phyloP scores from a whole-genome alignment of 2,329 filamentous ascomycete species.

The Chaetomiaceae sp. region DNA sequence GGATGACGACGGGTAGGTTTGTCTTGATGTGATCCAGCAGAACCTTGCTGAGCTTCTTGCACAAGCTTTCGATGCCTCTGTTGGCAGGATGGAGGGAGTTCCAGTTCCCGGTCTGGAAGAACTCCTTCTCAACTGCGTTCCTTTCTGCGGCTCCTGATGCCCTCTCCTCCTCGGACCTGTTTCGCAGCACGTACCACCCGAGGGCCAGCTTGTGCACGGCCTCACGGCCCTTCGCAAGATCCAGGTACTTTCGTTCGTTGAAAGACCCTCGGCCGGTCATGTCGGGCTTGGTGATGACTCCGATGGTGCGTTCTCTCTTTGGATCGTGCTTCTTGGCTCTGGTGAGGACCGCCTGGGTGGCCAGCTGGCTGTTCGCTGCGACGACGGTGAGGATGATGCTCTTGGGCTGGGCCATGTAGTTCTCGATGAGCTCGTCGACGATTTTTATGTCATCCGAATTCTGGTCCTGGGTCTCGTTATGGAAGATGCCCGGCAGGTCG shows the following conservation, averaged over 20 bases:
- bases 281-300: slow-evolving; percentile 54
- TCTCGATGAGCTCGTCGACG: slow-evolving; percentile 43
- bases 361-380: slow-evolving; percentile 50
- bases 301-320: slow-evolving; percentile 41
- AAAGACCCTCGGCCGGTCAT: slow-evolving; percentile 28
- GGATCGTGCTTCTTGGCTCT: slow-evolving; percentile 36
- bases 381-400: slow-evolving; percentile 57
- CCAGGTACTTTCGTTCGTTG: slow-evolving; percentile 35
- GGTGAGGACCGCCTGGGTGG: slow-evolving; percentile 52
- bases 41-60: slow-evolving; percentile 34
- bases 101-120: slow-evolving; percentile 26
- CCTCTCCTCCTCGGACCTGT: slow-evolving; percentile 30
- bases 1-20: slow-evolving; percentile 27
- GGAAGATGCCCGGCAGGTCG: slow-evolving; percentile 54
- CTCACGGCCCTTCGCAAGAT: slow-evolving; percentile 32
- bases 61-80: slow-evolving; percentile 33
- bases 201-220: slow-evolving; percentile 14
- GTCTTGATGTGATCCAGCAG: slow-evolving; percentile 30
- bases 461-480: slow-evolving; percentile 40
- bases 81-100: slow-evolving; percentile 26
- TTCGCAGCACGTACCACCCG: slow-evolving; percentile 41
- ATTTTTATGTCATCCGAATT: slow-evolving; percentile 38
- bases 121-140: slow-evolving; percentile 8
- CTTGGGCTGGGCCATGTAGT: slow-evolving; percentile 52
- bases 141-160: not conserved